Evolutionary conservation across 768 basidiomycete species (phyloP).

Genomic region (Phylloporus sp.): DNA sequence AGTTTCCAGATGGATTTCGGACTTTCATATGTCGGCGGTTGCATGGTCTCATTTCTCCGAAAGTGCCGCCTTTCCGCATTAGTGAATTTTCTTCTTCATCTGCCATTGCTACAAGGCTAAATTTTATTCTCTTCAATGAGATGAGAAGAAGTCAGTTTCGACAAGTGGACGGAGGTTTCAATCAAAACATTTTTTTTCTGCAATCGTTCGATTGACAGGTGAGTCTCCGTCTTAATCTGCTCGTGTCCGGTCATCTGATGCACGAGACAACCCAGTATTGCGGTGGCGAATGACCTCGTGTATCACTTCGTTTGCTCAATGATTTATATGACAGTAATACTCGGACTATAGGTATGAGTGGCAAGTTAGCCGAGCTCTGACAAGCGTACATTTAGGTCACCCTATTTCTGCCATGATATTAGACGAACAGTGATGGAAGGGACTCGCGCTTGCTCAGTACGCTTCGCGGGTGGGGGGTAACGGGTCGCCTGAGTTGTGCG

Average conservation of each 20-base stretch:
- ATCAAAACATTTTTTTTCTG: conserved; percentile 22
- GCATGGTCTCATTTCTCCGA: conserved; percentile 22
- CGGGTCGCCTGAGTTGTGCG: conserved; percentile 10
- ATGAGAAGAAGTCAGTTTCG: conserved; percentile 12
- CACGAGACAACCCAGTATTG: conserved; percentile 10
- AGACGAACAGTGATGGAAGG: conserved; percentile 11
- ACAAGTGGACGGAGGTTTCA: conserved; percentile 13
- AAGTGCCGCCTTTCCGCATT: conserved; percentile 19
- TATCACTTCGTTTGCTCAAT: conserved; percentile 20
- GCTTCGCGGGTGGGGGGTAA: conserved; percentile 4
- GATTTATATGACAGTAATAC: conserved; percentile 10
- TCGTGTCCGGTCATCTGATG: conserved; percentile 13
- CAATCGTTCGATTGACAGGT: conserved; percentile 6
- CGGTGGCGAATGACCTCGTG: conserved; percentile 24
- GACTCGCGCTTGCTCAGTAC: background rate
- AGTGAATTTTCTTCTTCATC: conserved; percentile 15
- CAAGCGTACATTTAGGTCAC: conserved; percentile 9
- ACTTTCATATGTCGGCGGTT: conserved; percentile 31
- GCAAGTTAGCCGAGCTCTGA: conserved; percentile 18
- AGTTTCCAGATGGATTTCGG: conserved; percentile 29
- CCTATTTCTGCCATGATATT: conserved; percentile 15
- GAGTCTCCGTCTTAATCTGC: conserved; percentile 17
- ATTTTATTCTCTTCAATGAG: conserved; percentile 11
- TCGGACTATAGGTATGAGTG: conserved; percentile 13
- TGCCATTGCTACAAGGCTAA: conserved; percentile 15